phyloP scores from a whole-genome alignment of 257 asterid species.

The Vinca minor region DNA sequence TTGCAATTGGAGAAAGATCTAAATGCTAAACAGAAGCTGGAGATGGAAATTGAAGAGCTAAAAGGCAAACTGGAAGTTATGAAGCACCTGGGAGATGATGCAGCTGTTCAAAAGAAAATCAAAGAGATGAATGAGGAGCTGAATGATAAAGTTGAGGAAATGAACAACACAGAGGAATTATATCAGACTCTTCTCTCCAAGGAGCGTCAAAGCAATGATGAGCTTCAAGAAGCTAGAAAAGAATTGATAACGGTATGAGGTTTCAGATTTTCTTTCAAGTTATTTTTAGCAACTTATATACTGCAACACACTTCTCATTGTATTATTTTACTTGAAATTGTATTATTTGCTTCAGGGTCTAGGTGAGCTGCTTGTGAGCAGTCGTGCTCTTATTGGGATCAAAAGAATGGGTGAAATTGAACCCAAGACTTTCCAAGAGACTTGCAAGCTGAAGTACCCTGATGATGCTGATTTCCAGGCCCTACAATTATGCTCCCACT shows the following conservation, averaged over 20 bases:
- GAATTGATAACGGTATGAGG: conserved; percentile 20
- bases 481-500: conserved; percentile 39
- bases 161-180: conserved; percentile 21
- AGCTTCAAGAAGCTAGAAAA: conserved; percentile 33
- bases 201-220: conserved; percentile 31
- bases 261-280: background rate
- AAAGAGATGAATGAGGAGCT: conserved; percentile 31
- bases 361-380: conserved; percentile 32
- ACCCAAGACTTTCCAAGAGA: conserved; percentile 39
- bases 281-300: background rate
- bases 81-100: conserved; percentile 41
- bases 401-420: conserved; percentile 81
- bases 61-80: conserved; percentile 36
- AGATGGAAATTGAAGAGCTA: conserved; percentile 34
- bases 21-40: conserved; percentile 22
- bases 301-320: background rate
- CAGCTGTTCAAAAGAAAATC: conserved; percentile 29
- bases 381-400: conserved; percentile 50
- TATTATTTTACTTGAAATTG: background rate
- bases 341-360: conserved; percentile 39
- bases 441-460: conserved; percentile 41
- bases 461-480: conserved; percentile 58
- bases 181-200: conserved; percentile 19
- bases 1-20: conserved; percentile 41
- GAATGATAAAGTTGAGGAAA: conserved; percentile 30